Conservation (phyloP, 2,329 filamentous ascomycete species). For the Epichloe hybrida region DNA sequence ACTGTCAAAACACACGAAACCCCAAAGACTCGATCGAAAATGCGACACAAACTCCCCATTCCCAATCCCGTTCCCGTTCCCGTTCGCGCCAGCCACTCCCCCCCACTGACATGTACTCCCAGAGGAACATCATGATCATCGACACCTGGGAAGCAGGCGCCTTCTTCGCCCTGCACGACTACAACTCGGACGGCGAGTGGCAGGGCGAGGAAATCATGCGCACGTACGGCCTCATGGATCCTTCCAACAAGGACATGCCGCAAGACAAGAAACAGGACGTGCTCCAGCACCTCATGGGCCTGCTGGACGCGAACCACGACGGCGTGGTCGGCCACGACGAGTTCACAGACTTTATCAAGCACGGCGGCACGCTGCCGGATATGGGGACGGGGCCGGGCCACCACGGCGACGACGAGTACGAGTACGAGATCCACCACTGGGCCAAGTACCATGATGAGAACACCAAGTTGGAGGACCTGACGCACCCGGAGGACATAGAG, state of each 20-base stretch:
- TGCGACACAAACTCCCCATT: too few species aligned
- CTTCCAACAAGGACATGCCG: slow-evolving; percentile 48
- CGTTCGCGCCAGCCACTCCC: too few species aligned
- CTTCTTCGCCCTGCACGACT: slow-evolving; percentile 94
- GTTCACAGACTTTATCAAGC: slow-evolving; percentile 50
- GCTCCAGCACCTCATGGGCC: slow-evolving; percentile 47
- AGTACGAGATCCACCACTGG: slow-evolving; percentile 97
- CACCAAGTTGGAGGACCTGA: slow-evolving; percentile 80
- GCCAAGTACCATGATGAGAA: slow-evolving; percentile 75
- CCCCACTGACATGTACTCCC: neutral
- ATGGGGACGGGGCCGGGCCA: slow-evolving; percentile 81
- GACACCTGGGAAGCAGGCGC: slow-evolving; percentile 67
- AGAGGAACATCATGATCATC: slow-evolving; percentile 96
- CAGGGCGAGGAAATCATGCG: slow-evolving; percentile 68
- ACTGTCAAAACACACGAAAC: neutral
- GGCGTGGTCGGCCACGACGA: slow-evolving; percentile 58
- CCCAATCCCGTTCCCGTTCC: too few species aligned
- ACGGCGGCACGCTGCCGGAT: slow-evolving; percentile 60
- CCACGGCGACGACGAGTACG: slow-evolving; percentile 93
- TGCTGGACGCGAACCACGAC: slow-evolving; percentile 59
- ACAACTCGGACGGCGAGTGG: slow-evolving; percentile 71
- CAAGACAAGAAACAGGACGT: slow-evolving; percentile 51
- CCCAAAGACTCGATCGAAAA: too few species aligned
- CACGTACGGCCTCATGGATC: slow-evolving; percentile 71
- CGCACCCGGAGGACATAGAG: slow-evolving; percentile 88